phyloP scores from a whole-genome alignment of 257 asterid genomes.

The Solanum corneliomulleri region DNA sequence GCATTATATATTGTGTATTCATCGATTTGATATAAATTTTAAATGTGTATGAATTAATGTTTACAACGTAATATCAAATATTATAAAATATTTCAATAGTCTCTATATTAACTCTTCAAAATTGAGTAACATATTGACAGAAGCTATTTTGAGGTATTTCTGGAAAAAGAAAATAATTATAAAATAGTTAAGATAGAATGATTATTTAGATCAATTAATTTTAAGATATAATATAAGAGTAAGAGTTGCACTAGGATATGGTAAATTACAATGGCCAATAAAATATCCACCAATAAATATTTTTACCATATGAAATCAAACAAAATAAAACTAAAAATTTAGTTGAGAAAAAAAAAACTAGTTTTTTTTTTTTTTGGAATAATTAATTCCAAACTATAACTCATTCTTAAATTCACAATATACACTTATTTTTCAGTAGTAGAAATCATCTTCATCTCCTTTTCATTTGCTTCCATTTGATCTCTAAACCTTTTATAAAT shows the following conservation, averaged over 20 bases:
- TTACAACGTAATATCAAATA: background rate
- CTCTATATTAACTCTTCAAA: background rate
- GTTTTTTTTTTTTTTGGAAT: too few species aligned
- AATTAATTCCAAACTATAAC: background rate
- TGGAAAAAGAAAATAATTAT: background rate
- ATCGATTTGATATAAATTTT: background rate
- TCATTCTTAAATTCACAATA: background rate
- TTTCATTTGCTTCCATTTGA: constrained; percentile 5
- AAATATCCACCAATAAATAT: background rate
- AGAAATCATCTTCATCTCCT: background rate
- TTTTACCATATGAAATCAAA: background rate
- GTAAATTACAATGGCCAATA: background rate
- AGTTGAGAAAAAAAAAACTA: background rate
- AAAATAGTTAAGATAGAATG: background rate
- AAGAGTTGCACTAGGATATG: background rate
- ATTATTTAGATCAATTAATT: background rate
- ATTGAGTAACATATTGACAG: background rate
- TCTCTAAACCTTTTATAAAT: constrained; percentile 20
- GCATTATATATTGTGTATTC: background rate
- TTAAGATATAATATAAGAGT: background rate
- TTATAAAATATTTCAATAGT: background rate
- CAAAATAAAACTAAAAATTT: background rate
- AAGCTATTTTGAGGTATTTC: background rate
- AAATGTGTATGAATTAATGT: background rate
- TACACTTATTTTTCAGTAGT: background rate